Conservation (phyloP, 495 filamentous ascomycete genomes). For the Astrothelium subdiscretum region DNA sequence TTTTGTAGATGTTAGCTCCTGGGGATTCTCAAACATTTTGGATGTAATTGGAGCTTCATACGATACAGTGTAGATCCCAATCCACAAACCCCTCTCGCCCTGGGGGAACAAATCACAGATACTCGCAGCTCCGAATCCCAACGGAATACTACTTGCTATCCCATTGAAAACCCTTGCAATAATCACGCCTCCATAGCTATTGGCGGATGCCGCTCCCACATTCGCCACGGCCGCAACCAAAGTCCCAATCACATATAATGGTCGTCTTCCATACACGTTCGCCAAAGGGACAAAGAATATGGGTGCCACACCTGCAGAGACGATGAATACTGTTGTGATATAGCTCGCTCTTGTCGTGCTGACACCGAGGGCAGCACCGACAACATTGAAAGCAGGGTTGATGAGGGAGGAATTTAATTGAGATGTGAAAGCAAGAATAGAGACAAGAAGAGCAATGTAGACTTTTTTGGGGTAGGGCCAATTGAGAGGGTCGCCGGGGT, state of each 20-base stretch:
- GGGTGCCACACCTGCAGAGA: slow-evolving; percentile 3
- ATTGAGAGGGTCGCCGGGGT: slow-evolving; percentile 6
- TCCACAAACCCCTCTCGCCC: slow-evolving; percentile 11
- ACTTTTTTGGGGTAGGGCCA: neutral
- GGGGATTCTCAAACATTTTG: neutral
- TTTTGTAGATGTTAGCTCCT: neutral
- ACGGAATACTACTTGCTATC: neutral
- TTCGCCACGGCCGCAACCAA: neutral
- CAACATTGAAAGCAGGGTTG: slow-evolving; percentile 9
- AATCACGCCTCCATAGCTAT: slow-evolving; percentile 8
- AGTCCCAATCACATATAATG: neutral
- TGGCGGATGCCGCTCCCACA: neutral
- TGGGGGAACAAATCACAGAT: slow-evolving; percentile 9
- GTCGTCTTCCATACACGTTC: neutral
- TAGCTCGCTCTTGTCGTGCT: slow-evolving; percentile 5
- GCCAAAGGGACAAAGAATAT: slow-evolving; percentile 5
- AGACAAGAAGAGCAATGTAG: slow-evolving; percentile 7
- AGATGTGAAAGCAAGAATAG: slow-evolving; percentile 3
- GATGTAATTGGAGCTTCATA: neutral
- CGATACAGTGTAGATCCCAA: slow-evolving; percentile 21
- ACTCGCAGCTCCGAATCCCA: slow-evolving; percentile 5
- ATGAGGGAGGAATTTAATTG: slow-evolving; percentile 5
- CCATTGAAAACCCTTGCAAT: slow-evolving; percentile 9
- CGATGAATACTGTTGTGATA: slow-evolving; percentile 1
- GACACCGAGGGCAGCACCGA: slow-evolving; percentile 1